These are phyloP conservation scores for Trypanosoma brucei DNA, from an alignment of 208 protist genomes.

Conservation along the genomic window DNA sequence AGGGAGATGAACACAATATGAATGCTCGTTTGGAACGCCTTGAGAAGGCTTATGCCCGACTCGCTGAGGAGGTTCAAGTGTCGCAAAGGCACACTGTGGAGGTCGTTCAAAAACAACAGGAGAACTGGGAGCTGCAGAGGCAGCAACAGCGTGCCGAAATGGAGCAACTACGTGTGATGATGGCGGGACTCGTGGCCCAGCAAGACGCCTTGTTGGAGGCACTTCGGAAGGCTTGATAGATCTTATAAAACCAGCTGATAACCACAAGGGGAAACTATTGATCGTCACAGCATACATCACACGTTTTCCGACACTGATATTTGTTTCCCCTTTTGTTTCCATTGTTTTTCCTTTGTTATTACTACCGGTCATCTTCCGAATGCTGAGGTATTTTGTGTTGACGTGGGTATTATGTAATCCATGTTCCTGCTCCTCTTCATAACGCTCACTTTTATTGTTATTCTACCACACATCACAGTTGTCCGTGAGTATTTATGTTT, in stretches of 20 bases:
- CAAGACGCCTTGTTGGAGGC: slow-evolving; percentile 23
- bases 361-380: too few species aligned
- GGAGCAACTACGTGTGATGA: slow-evolving; percentile 37
- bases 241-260: slow-evolving; percentile 1
- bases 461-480: too few species aligned
- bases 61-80: slow-evolving; percentile 37
- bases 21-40: slow-evolving; percentile 47
- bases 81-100: slow-evolving; percentile 24
- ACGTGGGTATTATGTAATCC: too few species aligned
- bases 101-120: slow-evolving; percentile 24
- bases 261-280: too few species aligned
- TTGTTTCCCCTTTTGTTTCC: too few species aligned
- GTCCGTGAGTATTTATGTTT: too few species aligned
- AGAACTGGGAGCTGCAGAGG: slow-evolving; percentile 25
- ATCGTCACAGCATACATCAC: too few species aligned
- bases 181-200: slow-evolving; percentile 38
- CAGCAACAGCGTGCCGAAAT: slow-evolving; percentile 33
- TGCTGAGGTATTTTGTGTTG: too few species aligned
- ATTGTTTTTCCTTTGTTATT: too few species aligned
- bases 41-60: slow-evolving; percentile 43
- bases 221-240: slow-evolving; percentile 19
- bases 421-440: too few species aligned
- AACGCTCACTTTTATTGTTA: too few species aligned
- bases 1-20: slow-evolving; percentile 3
- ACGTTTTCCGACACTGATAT: too few species aligned